A percentile compares a stretch with the other conserved stretches of the same genome.
Evolutionary conservation across 1,139 yeast genomes (phyloP).

Genomic region (Saccharomyces pastorianus): DNA sequence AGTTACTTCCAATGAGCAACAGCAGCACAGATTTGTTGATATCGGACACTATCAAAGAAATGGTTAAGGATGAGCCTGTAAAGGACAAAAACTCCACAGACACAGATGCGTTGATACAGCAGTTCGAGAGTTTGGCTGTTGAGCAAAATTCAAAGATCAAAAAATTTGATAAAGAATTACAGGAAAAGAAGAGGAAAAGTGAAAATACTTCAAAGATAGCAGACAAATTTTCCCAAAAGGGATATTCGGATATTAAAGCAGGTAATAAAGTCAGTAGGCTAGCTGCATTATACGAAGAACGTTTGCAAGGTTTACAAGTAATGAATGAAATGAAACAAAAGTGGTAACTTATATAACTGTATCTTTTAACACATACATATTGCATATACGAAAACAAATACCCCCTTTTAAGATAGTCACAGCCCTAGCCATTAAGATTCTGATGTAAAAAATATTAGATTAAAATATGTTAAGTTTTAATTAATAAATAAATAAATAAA

Average conservation of each 20-base stretch:
- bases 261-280: constrained; percentile 50
- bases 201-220: constrained; percentile 11
- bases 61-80: constrained; percentile 18
- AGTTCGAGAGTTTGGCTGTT: constrained; percentile 1
- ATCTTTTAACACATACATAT: background rate
- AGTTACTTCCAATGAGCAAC: constrained; percentile 5
- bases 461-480: background rate
- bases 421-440: background rate
- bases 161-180: constrained; percentile 26
- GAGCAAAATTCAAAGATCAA: constrained; percentile 18
- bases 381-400: background rate
- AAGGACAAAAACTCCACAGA: constrained; percentile 3
- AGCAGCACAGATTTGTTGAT: background rate
- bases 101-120: background rate
- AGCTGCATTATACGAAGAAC: constrained; percentile 49
- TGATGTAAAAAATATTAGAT: background rate
- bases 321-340: constrained; percentile 30
- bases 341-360: background rate
- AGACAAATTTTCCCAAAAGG: constrained; percentile 28
- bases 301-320: constrained; percentile 45
- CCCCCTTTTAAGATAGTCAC: background rate
- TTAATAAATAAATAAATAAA: background rate
- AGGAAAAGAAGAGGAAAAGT: constrained; percentile 18
- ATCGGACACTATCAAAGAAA: constrained; percentile 15
- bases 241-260: constrained; percentile 40